Evolutionary conservation across 352 stramenopile genomes (phyloP).

Genomic region (Phytophthora parvispora): DNA sequence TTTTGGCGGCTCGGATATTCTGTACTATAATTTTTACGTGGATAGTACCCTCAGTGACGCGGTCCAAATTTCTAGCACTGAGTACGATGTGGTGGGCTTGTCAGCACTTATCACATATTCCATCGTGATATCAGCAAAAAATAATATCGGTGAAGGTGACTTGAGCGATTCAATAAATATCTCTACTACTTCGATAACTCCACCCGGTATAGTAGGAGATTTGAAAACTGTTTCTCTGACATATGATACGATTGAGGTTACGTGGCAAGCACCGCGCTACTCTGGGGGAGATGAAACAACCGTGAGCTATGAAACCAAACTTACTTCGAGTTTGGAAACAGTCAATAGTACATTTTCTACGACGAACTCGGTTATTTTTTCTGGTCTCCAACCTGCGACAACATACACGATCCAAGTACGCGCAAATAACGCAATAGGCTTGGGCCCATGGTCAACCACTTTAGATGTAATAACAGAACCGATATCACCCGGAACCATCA

Average conservation of each 20-base stretch:
- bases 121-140: conserved; percentile 40
- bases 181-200: conserved; percentile 25
- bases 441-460: conserved; percentile 39
- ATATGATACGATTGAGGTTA: conserved; percentile 31
- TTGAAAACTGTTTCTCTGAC: conserved; percentile 25
- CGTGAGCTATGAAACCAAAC: conserved; percentile 39
- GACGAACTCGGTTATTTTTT: conserved; percentile 11
- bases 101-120: conserved; percentile 35
- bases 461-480: conserved; percentile 52
- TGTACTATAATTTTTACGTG: conserved; percentile 39
- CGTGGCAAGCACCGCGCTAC: conserved; percentile 46
- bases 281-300: conserved; percentile 39
- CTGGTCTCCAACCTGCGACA: conserved; percentile 29
- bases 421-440: conserved; percentile 24
- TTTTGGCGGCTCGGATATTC: conserved; percentile 46
- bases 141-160: conserved; percentile 35
- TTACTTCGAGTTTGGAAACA: conserved; percentile 3
- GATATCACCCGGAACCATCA: conserved; percentile 55
- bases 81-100: conserved; percentile 53
- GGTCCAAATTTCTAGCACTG: conserved; percentile 1
- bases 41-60: conserved; percentile 14
- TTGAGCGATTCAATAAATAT: conserved; percentile 36
- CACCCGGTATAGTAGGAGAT: conserved; percentile 31
- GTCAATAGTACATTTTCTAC: neutral
- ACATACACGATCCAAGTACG: conserved; percentile 46